phyloP scores from a whole-genome alignment of 1,284 basidiomycete genomes.

The Laetiporus sulphureus region DNA sequence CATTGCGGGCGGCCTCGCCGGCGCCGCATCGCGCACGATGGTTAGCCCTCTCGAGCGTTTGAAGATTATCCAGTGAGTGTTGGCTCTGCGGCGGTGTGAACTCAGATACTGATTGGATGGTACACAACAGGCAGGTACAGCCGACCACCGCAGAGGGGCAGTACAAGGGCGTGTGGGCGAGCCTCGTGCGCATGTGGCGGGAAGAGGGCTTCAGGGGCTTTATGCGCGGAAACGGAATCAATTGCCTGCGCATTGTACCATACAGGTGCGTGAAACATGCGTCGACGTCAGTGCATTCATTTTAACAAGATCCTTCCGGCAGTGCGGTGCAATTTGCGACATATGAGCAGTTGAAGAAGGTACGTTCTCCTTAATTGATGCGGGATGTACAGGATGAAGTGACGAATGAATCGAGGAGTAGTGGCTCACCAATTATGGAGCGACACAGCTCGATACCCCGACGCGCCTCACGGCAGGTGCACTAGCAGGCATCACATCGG shows the following conservation, averaged over 20 bases:
- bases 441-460: slow-evolving; percentile 75
- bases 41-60: slow-evolving; percentile 88
- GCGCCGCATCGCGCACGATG: slow-evolving; percentile 83
- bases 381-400: slow-evolving; percentile 6
- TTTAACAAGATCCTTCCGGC: slow-evolving; percentile 3
- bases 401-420: slow-evolving; percentile 26
- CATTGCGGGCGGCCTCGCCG: slow-evolving; percentile 76
- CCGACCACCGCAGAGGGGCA: slow-evolving; percentile 51
- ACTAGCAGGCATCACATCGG: slow-evolving; percentile 86
- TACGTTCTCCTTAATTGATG: slow-evolving; percentile 23
- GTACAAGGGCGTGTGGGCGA: slow-evolving; percentile 81
- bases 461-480: slow-evolving; percentile 81
- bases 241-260: slow-evolving; percentile 84
- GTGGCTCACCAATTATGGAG: slow-evolving; percentile 65
- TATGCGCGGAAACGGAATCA: slow-evolving; percentile 91
- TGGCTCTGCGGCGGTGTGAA: background rate
- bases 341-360: slow-evolving; percentile 84
- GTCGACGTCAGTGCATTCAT: background rate
- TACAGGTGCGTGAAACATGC: slow-evolving; percentile 42
- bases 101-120: background rate
- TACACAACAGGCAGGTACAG: slow-evolving; percentile 69
- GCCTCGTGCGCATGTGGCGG: slow-evolving; percentile 81
- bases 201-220: slow-evolving; percentile 91
- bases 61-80: slow-evolving; percentile 89
- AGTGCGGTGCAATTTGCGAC: slow-evolving; percentile 92